phyloP scores from a whole-genome alignment of 2,329 filamentous ascomycete genomes.

The Cordyceps fumosorosea region DNA sequence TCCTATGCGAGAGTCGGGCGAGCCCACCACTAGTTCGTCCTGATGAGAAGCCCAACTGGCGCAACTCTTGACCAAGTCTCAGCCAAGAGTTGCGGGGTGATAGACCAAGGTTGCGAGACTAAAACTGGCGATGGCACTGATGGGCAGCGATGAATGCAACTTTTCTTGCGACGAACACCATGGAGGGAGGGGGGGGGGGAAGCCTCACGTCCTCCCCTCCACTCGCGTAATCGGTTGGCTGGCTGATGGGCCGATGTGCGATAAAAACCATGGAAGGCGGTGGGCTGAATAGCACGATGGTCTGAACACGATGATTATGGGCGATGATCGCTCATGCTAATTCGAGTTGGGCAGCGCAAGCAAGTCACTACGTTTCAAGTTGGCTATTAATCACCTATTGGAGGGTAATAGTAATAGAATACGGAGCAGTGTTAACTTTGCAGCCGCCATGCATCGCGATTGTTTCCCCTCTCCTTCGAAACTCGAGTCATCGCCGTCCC shows the following conservation, averaged over 20 bases:
- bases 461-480: neutral
- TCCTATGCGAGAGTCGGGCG: neutral
- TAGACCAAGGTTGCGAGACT: neutral
- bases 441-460: neutral
- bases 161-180: neutral
- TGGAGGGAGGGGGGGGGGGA: too few species aligned
- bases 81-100: neutral
- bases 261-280: too few species aligned
- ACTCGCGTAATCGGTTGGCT: neutral
- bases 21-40: neutral
- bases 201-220: neutral
- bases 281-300: neutral
- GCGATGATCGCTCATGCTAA: neutral
- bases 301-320: neutral
- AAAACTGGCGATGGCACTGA: neutral
- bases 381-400: too few species aligned
- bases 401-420: neutral
- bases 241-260: neutral
- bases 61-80: neutral
- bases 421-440: neutral
- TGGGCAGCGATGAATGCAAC: neutral
- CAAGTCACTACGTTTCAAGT: too few species aligned
- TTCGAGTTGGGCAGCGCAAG: too few species aligned
- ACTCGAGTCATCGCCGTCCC: neutral
- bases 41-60: neutral